A percentile compares a stretch with the other conserved stretches of the same genome.
Conservation (phyloP, 371 early-diverging fungal genomes). For the Actinomucor elegans region DNA sequence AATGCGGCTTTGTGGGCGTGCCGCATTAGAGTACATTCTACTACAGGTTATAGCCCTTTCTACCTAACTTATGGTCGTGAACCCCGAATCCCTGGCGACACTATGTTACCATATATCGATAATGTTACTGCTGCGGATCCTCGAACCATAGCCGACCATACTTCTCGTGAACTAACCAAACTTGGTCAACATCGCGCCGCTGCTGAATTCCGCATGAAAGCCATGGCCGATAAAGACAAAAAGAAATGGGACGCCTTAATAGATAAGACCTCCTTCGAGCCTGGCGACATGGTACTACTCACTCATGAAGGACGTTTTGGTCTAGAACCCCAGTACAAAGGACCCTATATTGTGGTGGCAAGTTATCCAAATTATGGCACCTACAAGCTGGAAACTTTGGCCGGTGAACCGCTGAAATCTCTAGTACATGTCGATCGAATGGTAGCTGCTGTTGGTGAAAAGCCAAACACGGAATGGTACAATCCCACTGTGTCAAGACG, state of each 20-base stretch:
- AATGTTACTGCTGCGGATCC: background rate
- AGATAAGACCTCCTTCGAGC: background rate
- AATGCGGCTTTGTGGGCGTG: slow-evolving; percentile 12
- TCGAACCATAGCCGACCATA: background rate
- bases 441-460: background rate
- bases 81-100: slow-evolving; percentile 19
- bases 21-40: slow-evolving; percentile 1
- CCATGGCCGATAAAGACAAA: background rate
- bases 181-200: too few species aligned
- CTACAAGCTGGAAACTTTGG: background rate
- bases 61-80: slow-evolving; percentile 14
- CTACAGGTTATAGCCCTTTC: slow-evolving; percentile 12
- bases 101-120: slow-evolving; percentile 15
- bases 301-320: background rate
- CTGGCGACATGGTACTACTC: background rate
- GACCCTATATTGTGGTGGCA: background rate
- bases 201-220: background rate
- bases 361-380: background rate
- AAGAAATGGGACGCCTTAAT: slow-evolving; percentile 2
- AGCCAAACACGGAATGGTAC: background rate
- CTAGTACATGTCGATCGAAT: background rate
- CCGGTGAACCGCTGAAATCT: too few species aligned
- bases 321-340: slow-evolving; percentile 5
- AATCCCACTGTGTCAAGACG: background rate
- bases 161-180: background rate